Percentiles rank a stretch among this genome's conserved stretches.
These are phyloP conservation scores for Toxoplasma gondii DNA, from an alignment of 169 alveolate genomes.

Conservation along the genomic window DNA sequence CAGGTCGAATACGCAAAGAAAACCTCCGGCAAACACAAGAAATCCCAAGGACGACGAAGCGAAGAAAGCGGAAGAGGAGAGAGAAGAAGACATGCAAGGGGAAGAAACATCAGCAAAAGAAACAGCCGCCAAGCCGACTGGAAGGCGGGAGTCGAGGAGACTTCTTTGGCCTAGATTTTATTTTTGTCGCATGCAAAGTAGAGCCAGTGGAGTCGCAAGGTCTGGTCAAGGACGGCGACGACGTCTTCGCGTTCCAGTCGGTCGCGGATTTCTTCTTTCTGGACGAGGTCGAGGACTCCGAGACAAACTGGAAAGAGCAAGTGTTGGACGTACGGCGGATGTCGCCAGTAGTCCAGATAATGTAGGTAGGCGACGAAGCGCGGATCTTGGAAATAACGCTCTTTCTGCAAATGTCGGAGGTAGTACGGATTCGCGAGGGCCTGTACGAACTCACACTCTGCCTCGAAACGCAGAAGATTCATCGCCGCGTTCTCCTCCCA, in stretches of 20 bases:
- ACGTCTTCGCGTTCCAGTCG: slow-evolving; percentile 39
- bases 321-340: slow-evolving; percentile 54
- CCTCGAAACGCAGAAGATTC: slow-evolving; percentile 60
- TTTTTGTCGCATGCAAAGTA: slow-evolving; percentile 5
- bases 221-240: slow-evolving; percentile 35
- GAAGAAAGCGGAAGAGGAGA: background rate
- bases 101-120: background rate
- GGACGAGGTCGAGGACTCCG: slow-evolving; percentile 49
- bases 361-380: slow-evolving; percentile 45
- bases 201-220: slow-evolving; percentile 64
- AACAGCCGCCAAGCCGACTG: background rate
- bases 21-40: background rate
- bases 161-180: background rate
- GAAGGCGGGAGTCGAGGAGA: background rate
- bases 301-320: slow-evolving; percentile 61
- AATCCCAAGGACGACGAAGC: background rate
- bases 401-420: slow-evolving; percentile 10
- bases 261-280: background rate
- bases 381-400: slow-evolving; percentile 38
- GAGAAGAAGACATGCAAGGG: background rate
- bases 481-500: slow-evolving; percentile 47
- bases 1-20: too few relatives aligned
- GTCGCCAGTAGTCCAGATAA: slow-evolving; percentile 59
- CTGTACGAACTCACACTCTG: slow-evolving; percentile 69
- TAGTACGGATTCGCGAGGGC: slow-evolving; percentile 64